These are phyloP conservation scores for Trichocladium antarcticum DNA, from an alignment of 495 filamentous ascomycete species.

Conservation along the genomic window DNA sequence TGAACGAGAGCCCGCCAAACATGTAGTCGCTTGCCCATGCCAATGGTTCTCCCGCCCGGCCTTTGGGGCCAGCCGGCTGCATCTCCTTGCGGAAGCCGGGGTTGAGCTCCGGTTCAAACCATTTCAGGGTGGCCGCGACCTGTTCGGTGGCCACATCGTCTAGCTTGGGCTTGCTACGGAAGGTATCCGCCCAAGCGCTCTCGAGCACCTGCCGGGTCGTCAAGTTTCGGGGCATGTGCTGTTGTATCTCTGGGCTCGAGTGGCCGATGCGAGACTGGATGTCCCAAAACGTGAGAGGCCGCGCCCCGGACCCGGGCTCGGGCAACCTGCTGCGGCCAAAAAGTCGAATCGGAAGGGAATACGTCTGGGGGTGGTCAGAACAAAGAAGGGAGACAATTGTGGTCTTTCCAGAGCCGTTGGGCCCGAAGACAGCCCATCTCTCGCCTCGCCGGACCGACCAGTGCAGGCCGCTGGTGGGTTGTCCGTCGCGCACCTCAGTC, in stretches of 20 bases:
- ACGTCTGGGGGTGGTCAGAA: slow-evolving; percentile 90
- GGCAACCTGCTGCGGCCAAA: slow-evolving; percentile 77
- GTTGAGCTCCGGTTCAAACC: slow-evolving; percentile 66
- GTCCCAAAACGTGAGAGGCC: slow-evolving; percentile 80
- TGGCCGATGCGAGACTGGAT: slow-evolving; percentile 84
- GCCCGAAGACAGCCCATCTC: slow-evolving; percentile 82
- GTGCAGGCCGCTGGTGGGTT: slow-evolving; percentile 48
- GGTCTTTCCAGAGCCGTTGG: slow-evolving; percentile 87
- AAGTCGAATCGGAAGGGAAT: slow-evolving; percentile 72
- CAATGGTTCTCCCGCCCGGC: slow-evolving; percentile 20
- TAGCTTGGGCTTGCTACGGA: slow-evolving; percentile 55
- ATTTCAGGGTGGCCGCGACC: slow-evolving; percentile 55
- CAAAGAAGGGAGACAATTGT: slow-evolving; percentile 85
- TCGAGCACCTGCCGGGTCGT: slow-evolving; percentile 65
- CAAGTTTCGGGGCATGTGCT: slow-evolving; percentile 75
- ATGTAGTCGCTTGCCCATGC: slow-evolving; percentile 57
- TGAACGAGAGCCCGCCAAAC: slow-evolving; percentile 67
- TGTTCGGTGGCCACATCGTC: slow-evolving; percentile 41
- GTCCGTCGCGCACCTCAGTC: slow-evolving; percentile 44
- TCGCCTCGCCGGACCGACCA: slow-evolving; percentile 78
- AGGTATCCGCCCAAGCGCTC: slow-evolving; percentile 83
- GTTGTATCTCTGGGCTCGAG: slow-evolving; percentile 85
- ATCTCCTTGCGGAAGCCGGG: slow-evolving; percentile 22
- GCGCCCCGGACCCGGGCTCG: slow-evolving; percentile 47
- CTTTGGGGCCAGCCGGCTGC: background rate